Base-by-base conservation (phyloP, 352 stramenopile genomes). In the Pythium apleroticum region DNA sequence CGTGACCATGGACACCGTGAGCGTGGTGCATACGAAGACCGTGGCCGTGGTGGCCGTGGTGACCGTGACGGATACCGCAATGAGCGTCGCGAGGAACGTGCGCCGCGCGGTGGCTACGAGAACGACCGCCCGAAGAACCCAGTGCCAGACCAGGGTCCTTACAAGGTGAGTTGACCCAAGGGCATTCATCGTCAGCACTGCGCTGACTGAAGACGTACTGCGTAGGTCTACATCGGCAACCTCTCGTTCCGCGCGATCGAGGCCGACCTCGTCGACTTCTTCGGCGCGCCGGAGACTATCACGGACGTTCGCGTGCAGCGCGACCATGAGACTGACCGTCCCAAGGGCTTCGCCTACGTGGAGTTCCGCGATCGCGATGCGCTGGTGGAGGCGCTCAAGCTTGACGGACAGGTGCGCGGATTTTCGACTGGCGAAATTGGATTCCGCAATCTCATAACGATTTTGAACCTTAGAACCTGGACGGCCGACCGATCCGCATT, bases 271-370 rank as follows among this genome's bases (percentile, higher is more conserved):
- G 84, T 77, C 17, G 74, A 88, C 17, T 92, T 93, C 53, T 75
- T 93, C 14, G 77, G 78, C 12, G 33, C n/a, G 14, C 49, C 74
- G 3, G 60, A 89, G 2, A 71, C 77, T 17, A 84, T 95, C 57
- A 67, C 53, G 27, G 81, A 95, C 66, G 86, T 96, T 25, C 85
- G 78, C 43, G 77, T 94, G 65, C 82, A 77, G 31, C 67, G 75
- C n/a, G 85, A 96, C 60, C 73, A 63, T 27, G 73, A 88, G 20
- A 68, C 66, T n/a, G 76, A 90, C 63, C 81, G 83, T 17, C 77
- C 82, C 20, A 92, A 91, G 72, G 88, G 88, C 48, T 91, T 92
- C 66, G 88, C 86, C 17, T 96, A 95, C 72, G 84, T 96, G 9
- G 86, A 95, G 67, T 95, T 95, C 59, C 63, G 63, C 12, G 71